Conservation (phyloP, 441 rosid species). For the Jatropha podagrica region DNA sequence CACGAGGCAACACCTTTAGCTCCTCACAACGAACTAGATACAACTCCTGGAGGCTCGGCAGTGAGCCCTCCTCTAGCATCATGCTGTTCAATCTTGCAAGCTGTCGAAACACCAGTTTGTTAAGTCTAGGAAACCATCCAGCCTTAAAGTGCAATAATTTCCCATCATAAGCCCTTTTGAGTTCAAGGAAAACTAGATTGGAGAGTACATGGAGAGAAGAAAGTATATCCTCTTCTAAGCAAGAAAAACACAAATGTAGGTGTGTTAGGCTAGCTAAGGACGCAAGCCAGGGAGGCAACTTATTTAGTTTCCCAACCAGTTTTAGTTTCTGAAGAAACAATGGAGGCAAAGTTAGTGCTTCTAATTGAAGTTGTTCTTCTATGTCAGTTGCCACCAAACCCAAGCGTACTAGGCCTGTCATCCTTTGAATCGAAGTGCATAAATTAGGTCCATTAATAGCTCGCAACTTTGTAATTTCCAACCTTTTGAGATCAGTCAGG, state of each 20-base stretch:
- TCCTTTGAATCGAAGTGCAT: slow-evolving; percentile 40
- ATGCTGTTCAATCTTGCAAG: slow-evolving; percentile 15
- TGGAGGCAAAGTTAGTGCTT: slow-evolving; percentile 23
- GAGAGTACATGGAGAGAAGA: slow-evolving; percentile 34
- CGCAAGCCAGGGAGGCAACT: slow-evolving; percentile 28
- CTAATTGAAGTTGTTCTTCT: slow-evolving; percentile 29
- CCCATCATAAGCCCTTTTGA: slow-evolving; percentile 38
- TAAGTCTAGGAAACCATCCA: slow-evolving; percentile 40
- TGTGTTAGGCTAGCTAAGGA: slow-evolving; percentile 26
- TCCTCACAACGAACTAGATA: slow-evolving; percentile 24
- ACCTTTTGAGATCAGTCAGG: slow-evolving; percentile 37
- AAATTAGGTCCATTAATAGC: slow-evolving; percentile 32
- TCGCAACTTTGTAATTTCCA: slow-evolving; percentile 38
- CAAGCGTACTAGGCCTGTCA: slow-evolving; percentile 30
- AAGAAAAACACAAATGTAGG: slow-evolving; percentile 24
- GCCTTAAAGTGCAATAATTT: slow-evolving; percentile 26
- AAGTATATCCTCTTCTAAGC: slow-evolving; percentile 33
- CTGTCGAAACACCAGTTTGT: slow-evolving; percentile 21
- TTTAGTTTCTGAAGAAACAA: slow-evolving; percentile 30
- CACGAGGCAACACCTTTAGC: slow-evolving; percentile 24
- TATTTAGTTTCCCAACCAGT: slow-evolving; percentile 25
- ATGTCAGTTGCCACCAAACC: slow-evolving; percentile 18
- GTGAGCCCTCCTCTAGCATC: slow-evolving; percentile 22
- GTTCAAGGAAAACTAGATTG: slow-evolving; percentile 35
- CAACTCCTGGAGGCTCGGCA: slow-evolving; percentile 31